A percentile compares a stretch with the other conserved stretches of the same genome.
Evolutionary conservation across 2,329 filamentous ascomycete genomes (phyloP).

Genomic region (Sarocladium strictum): DNA sequence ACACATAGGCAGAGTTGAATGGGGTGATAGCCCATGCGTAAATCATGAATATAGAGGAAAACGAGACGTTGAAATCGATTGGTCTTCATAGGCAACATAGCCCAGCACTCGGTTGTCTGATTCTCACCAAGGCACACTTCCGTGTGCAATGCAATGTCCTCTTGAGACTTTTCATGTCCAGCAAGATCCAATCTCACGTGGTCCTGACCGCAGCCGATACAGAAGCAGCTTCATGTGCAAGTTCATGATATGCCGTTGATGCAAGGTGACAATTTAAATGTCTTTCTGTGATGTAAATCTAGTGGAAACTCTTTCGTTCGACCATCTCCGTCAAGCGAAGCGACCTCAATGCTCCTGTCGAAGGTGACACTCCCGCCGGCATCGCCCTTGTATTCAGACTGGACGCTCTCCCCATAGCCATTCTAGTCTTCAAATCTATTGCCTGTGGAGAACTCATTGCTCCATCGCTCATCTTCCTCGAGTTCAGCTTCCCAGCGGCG

Average conservation of each 20-base stretch:
- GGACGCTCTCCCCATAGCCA: background rate
- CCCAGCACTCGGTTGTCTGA: background rate
- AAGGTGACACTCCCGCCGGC: background rate
- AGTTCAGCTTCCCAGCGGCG: background rate
- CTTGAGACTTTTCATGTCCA: background rate
- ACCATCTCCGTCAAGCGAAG: conserved; percentile 4
- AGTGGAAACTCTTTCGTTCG: background rate
- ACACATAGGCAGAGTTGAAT: background rate
- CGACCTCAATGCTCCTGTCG: conserved; percentile 3
- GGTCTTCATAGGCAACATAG: background rate
- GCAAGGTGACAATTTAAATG: too few species aligned
- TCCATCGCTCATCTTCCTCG: background rate
- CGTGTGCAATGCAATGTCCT: background rate
- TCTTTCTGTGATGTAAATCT: background rate
- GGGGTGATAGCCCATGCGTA: background rate
- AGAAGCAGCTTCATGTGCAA: too few species aligned
- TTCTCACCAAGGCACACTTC: background rate
- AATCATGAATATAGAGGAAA: too few species aligned
- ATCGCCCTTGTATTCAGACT: background rate
- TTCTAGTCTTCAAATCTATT: background rate
- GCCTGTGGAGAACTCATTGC: background rate
- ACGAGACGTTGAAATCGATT: too few species aligned
- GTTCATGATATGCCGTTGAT: too few species aligned
- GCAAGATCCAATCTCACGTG: too few species aligned
- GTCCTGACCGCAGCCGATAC: too few species aligned